Percentiles rank a stretch among this genome's conserved stretches.
phyloP scores from a whole-genome alignment of 805 yeast genomes.

The Yarrowia keelungensis region DNA sequence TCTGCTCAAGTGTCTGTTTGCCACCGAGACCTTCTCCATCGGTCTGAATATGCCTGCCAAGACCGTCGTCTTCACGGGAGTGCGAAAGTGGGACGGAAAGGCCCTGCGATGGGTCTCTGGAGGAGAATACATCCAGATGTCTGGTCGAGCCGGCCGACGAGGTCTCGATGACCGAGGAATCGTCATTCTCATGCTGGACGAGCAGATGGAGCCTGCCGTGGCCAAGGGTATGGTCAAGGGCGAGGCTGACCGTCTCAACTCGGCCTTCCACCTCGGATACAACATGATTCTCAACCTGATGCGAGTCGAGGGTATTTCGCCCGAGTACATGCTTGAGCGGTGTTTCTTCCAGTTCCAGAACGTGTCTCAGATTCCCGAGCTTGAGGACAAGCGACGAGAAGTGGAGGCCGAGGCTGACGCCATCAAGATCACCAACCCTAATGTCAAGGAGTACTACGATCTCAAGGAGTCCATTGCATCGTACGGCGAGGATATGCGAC shows the following conservation, averaged over 20 bases:
- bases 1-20: constrained; percentile 88
- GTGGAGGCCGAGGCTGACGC: constrained; percentile 53
- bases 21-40: constrained; percentile 97
- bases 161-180: constrained; percentile 99
- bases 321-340: constrained; percentile 93
- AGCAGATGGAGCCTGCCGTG: constrained; percentile 98
- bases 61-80: constrained; percentile 96
- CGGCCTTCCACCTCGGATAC: constrained; percentile 97
- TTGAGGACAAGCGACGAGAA: constrained; percentile 71
- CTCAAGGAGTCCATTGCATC: constrained; percentile 70
- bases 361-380: constrained; percentile 83
- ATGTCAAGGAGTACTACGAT: constrained; percentile 83
- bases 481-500: constrained; percentile 77
- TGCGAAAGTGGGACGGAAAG: constrained; percentile 97
- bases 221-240: constrained; percentile 99
- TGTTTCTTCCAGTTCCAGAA: constrained; percentile 96
- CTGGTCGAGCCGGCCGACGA: constrained; percentile 99
- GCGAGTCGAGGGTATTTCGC: constrained; percentile 98
- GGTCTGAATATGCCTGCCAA: constrained; percentile 99
- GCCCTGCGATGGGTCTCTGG: constrained; percentile 99
- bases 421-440: constrained; percentile 69
- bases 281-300: constrained; percentile 92
- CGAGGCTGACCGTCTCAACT: constrained; percentile 95
- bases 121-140: constrained; percentile 99
- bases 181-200: constrained; percentile 99